Conservation (phyloP, 331 rosid genomes). For the Rosa hybrid region DNA sequence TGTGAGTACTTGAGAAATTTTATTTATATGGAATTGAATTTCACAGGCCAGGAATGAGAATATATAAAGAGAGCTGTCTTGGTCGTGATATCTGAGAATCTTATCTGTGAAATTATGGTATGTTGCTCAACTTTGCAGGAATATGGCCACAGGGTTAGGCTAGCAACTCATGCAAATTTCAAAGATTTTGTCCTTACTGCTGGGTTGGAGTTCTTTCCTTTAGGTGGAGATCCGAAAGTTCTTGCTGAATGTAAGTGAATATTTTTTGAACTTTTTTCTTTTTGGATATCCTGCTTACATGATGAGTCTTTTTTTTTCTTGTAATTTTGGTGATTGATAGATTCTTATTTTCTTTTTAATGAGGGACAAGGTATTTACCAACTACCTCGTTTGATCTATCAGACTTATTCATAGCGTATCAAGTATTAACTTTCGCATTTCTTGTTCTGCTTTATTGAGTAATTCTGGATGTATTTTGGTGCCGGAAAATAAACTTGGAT, state of each 20-base stretch:
- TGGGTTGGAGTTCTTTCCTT: conserved; percentile 91
- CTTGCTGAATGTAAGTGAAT: conserved; percentile 92
- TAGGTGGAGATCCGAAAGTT: conserved; percentile 98
- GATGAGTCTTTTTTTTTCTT: background rate
- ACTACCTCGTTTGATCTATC: background rate
- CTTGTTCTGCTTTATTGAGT: background rate
- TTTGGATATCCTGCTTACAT: conserved; percentile 6
- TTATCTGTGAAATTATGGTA: conserved; percentile 23
- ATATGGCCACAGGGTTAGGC: conserved; percentile 88
- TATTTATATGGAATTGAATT: background rate
- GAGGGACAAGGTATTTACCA: background rate
- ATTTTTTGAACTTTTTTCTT: conserved; percentile 14
- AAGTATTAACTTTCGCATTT: background rate
- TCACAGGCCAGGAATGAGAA: background rate
- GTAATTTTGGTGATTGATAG: background rate
- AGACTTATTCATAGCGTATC: background rate
- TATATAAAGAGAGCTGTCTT: background rate
- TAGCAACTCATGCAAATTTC: conserved; percentile 91
- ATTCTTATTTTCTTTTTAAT: background rate
- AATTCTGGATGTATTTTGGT: background rate
- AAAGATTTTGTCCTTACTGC: conserved; percentile 79
- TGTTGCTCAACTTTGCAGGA: conserved; percentile 55
- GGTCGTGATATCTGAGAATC: background rate
- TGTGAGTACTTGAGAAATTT: background rate
- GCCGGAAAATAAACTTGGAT: background rate